A percentile compares a stretch with the other conserved stretches of the same genome.
phyloP scores from a whole-genome alignment of 176 grass and related monocot species.

The Avena atlantica region DNA sequence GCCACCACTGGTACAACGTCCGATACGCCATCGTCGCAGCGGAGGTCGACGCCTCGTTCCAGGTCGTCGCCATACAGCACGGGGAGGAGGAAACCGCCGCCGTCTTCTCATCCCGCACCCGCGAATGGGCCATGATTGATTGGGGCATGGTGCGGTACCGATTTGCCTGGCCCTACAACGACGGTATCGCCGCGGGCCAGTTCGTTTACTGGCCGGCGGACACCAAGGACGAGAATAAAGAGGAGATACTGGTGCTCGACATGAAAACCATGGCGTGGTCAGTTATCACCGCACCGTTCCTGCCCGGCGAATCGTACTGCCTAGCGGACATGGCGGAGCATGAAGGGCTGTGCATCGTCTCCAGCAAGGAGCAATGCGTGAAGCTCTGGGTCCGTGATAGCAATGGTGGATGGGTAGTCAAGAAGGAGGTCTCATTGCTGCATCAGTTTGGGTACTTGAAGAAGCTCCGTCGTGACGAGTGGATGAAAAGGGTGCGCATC shows the following conservation, averaged over 20 bases:
- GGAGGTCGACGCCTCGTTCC: conserved; percentile 38
- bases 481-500: conserved; percentile 40
- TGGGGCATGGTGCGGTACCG: not conserved
- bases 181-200: conserved; percentile 22
- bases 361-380: conserved; percentile 40
- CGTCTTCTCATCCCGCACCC: conserved; percentile 37
- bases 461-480: conserved; percentile 22
- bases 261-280: conserved; percentile 34
- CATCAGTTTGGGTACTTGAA: conserved; percentile 9
- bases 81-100: not conserved
- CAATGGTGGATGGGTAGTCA: conserved; percentile 16
- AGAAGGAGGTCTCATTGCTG: conserved; percentile 22
- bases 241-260: conserved; percentile 37
- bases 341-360: conserved; percentile 34
- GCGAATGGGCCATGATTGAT: not conserved
- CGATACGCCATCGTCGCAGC: conserved; percentile 1
- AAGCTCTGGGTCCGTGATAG: conserved; percentile 22
- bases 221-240: not conserved
- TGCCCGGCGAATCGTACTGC: conserved; percentile 17
- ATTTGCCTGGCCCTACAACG: not conserved
- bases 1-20: not conserved
- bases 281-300: not conserved
- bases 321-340: conserved; percentile 18
- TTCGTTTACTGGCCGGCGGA: conserved; percentile 19
- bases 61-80: not conserved